Percentiles rank a stretch among this genome's conserved stretches.
phyloP scores from a whole-genome alignment of 345 rosid species.

The Aquilaria sinensis region DNA sequence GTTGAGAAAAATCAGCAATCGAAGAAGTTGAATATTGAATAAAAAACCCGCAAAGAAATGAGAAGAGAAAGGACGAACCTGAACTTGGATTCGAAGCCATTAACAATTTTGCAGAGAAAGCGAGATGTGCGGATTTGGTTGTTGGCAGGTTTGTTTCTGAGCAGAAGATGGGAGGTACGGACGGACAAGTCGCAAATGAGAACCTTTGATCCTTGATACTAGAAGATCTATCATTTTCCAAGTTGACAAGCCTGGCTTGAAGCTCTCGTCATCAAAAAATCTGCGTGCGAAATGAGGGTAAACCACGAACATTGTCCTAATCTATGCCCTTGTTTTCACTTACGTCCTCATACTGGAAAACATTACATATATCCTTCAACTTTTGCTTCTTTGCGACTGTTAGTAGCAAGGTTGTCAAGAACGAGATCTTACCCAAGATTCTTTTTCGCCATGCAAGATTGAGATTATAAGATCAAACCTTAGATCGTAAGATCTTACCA shows the following conservation, averaged over 20 bases:
- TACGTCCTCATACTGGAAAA: too few relatives aligned
- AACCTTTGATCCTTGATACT: background rate
- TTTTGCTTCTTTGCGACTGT: too few relatives aligned
- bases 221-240: too few relatives aligned
- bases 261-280: background rate
- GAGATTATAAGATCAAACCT: too few relatives aligned
- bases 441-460: too few relatives aligned
- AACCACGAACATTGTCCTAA: too few relatives aligned
- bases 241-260: background rate
- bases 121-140: constrained; percentile 7
- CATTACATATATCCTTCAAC: too few relatives aligned
- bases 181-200: constrained; percentile 10
- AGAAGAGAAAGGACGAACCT: constrained; percentile 21
- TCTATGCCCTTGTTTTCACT: too few relatives aligned
- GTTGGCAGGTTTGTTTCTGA: constrained; percentile 8
- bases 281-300: background rate
- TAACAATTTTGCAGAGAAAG: constrained; percentile 10
- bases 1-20: too few relatives aligned
- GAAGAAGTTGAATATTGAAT: constrained; percentile 10
- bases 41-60: constrained; percentile 10
- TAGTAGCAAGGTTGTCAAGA: too few relatives aligned
- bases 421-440: too few relatives aligned
- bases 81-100: constrained; percentile 41
- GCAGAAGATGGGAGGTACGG: constrained; percentile 12
- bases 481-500: too few relatives aligned